Base-by-base conservation (phyloP, 1,284 basidiomycete species). In the Phlebopus sp. region DNA sequence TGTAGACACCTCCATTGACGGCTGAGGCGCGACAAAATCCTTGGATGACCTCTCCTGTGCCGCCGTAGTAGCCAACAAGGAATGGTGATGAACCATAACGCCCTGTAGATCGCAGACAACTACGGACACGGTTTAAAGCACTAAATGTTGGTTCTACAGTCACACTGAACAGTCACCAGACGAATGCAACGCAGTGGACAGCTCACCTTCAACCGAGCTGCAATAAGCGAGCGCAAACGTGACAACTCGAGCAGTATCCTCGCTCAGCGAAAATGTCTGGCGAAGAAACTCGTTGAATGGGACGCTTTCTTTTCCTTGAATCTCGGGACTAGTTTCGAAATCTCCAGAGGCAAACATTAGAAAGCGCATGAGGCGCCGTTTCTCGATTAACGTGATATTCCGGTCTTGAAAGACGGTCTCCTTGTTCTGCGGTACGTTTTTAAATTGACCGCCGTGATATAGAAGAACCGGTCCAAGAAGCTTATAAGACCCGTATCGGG, bases 11-110 rank as follows among this genome's bases (percentile, higher is more conserved):
- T 8, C 92, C 92, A 53, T 80, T 79, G 5, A 97, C 93, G 2
- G 94, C 93, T 30, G 89, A 80, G 5, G 86, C 81, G 29, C 93
- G 90, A 67, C 93, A 96, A 64, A 95, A 97, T 0, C 92, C 93
- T 67, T 97, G 93, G 0, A 89, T 79, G n/a, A 96, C 82, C 61
- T 97, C 94, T 2, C 94, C 93, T 0, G 86, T 75, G 3, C 94
- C 92, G 25, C 96, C 96, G 63, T 97, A 98, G 59, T 97, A 94
- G 0, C 92, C 92, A 4, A 98, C 78, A 13, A 99, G 79, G 69
- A 95, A 98, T 0, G 96, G 85, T 0, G 91, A 92, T 9, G 89
- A 71, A 5, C 96, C 96, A 61, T 97, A 98, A 27, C 90, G 77
- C 1, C 96, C 95, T 11, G 85, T 72, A 1, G 92, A 91, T 35